Percentiles rank a stretch among this genome's conserved stretches.
Evolutionary conservation across 2,329 filamentous ascomycete genomes (phyloP).

Genomic region (Botryotinia calthae): DNA sequence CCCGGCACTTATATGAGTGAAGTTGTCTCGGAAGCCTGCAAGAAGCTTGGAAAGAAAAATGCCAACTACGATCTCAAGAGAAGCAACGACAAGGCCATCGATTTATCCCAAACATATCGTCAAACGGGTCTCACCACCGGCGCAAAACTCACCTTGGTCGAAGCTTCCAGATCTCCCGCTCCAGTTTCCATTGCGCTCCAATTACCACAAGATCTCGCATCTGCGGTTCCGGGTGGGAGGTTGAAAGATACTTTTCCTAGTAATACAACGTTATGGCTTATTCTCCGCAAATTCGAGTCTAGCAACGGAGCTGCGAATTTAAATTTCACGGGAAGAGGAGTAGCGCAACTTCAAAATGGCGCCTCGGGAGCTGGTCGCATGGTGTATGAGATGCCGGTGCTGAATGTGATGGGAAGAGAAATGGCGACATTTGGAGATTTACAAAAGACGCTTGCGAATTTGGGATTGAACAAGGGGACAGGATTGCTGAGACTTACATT

Average conservation of each 20-base stretch:
- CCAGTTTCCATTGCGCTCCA: slow-evolving; percentile 88
- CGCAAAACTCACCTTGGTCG: slow-evolving; percentile 88
- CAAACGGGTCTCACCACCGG: slow-evolving; percentile 79
- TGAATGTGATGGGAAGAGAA: slow-evolving; percentile 81
- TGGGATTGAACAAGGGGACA: slow-evolving; percentile 83
- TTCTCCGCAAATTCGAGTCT: slow-evolving; percentile 87
- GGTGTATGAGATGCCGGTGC: slow-evolving; percentile 81
- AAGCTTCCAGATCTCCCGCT: slow-evolving; percentile 79
- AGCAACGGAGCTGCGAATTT: slow-evolving; percentile 54
- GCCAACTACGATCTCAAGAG: slow-evolving; percentile 80
- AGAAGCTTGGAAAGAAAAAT: slow-evolving; percentile 60
- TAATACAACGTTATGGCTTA: slow-evolving; percentile 82
- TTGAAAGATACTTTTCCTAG: slow-evolving; percentile 84
- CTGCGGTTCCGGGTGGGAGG: slow-evolving; percentile 60
- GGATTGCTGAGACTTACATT: slow-evolving; percentile 77
- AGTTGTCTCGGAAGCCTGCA: slow-evolving; percentile 82
- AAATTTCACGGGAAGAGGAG: slow-evolving; percentile 81
- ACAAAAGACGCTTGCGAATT: slow-evolving; percentile 82
- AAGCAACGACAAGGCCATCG: slow-evolving; percentile 79
- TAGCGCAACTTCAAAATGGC: slow-evolving; percentile 59
- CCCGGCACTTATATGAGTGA: slow-evolving; percentile 80
- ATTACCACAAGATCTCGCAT: slow-evolving; percentile 69
- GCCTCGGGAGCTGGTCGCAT: slow-evolving; percentile 65
- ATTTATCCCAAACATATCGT: slow-evolving; percentile 80
- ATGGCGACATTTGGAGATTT: slow-evolving; percentile 75